Conservation (phyloP, 768 basidiomycete genomes). For the Auriscalpium vulgare region DNA sequence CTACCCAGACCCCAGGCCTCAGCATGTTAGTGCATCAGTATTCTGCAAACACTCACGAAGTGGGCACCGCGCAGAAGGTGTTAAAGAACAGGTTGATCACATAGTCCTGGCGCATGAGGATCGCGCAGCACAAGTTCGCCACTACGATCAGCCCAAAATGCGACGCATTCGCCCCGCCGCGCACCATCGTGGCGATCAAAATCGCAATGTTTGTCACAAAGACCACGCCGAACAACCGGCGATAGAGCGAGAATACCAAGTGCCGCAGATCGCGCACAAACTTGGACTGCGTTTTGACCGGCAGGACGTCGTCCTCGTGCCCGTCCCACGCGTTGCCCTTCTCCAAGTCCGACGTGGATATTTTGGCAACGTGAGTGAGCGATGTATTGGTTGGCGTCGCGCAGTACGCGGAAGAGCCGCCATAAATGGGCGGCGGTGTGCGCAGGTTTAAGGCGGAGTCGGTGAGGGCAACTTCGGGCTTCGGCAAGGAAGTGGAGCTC, state of each 20-base stretch:
- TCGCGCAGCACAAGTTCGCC: slow-evolving; percentile 36
- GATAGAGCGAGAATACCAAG: slow-evolving; percentile 46
- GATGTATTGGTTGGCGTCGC: too few species aligned
- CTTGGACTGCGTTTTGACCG: slow-evolving; percentile 42
- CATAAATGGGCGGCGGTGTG: too few species aligned
- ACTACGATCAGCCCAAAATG: slow-evolving; percentile 31
- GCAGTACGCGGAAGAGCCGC: too few species aligned
- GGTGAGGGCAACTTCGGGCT: too few species aligned
- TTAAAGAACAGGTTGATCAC: slow-evolving; percentile 53
- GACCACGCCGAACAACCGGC: slow-evolving; percentile 46
- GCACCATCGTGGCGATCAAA: slow-evolving; percentile 33
- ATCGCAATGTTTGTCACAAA: slow-evolving; percentile 43
- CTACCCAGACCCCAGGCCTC: slow-evolving; percentile 19
- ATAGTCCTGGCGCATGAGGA: slow-evolving; percentile 42
- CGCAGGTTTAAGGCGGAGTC: too few species aligned
- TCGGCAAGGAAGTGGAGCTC: too few species aligned
- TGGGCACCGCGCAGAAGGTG: slow-evolving; percentile 40
- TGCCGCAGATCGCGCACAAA: slow-evolving; percentile 45
- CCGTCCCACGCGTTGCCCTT: slow-evolving; percentile 36
- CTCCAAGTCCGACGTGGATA: slow-evolving; percentile 14
- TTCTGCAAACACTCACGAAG: slow-evolving; percentile 28
- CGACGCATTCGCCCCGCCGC: slow-evolving; percentile 24
- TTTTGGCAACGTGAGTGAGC: background rate
- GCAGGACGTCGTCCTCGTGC: slow-evolving; percentile 41
- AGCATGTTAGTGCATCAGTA: too few species aligned